Evolutionary conservation across 2,329 filamentous ascomycete genomes (phyloP).

Genomic region (Hirsutella minnesotensis): DNA sequence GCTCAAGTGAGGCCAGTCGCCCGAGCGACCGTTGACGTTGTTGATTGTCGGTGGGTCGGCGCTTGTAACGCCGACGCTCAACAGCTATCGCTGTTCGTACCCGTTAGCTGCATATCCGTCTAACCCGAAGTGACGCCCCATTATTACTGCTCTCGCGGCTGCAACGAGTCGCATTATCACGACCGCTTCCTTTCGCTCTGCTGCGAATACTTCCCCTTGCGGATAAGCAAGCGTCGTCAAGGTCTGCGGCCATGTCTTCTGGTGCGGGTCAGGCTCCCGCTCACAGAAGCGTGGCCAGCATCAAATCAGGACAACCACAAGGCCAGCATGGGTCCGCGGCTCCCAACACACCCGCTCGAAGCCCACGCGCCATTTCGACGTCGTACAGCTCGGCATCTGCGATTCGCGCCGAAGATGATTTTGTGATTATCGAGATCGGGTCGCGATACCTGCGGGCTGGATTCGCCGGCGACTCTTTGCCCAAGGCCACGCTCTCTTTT

Average conservation of each 20-base stretch:
- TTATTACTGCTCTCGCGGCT: neutral
- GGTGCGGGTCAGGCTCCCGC: slow-evolving; percentile 31
- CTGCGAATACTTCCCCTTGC: no score
- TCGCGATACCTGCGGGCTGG: slow-evolving; percentile 69
- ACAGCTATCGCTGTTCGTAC: neutral
- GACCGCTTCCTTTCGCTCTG: neutral
- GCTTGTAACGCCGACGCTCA: slow-evolving; percentile 4
- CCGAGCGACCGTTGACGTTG: slow-evolving; percentile 13
- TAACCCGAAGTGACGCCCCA: neutral
- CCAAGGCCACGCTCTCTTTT: slow-evolving; percentile 60
- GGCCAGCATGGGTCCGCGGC: slow-evolving; percentile 24
- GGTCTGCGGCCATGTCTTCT: slow-evolving; percentile 28
- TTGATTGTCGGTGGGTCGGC: slow-evolving; percentile 19
- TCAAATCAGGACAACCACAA: slow-evolving; percentile 31
- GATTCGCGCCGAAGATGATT: slow-evolving; percentile 68
- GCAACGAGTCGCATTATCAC: neutral
- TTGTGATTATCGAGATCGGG: slow-evolving; percentile 72
- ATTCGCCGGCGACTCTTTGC: slow-evolving; percentile 71
- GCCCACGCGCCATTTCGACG: slow-evolving; percentile 32
- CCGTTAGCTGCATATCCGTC: neutral
- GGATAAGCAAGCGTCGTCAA: neutral
- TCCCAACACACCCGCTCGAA: slow-evolving; percentile 48
- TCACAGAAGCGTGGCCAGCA: slow-evolving; percentile 47
- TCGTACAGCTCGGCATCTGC: slow-evolving; percentile 47
- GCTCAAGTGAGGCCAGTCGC: slow-evolving; percentile 13